Base-by-base conservation (phyloP, 257 asterid species). In the Petunia axillaris region DNA sequence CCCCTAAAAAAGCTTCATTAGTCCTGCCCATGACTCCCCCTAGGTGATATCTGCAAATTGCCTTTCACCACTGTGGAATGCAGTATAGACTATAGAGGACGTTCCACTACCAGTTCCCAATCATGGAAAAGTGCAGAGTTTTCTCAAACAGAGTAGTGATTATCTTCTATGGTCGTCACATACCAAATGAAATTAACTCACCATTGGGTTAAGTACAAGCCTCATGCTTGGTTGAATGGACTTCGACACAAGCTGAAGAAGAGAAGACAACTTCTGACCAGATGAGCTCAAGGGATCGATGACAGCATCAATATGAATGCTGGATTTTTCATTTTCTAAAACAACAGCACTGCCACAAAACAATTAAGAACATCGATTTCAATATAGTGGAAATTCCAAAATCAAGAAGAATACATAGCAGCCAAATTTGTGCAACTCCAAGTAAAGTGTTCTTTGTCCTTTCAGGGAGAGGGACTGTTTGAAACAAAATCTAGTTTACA, bases 271-370 rank as follows among this genome's bases (percentile, higher is more conserved):
- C 89, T 92, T 96, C 90, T 96, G 99, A 82, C 98, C 99, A 83
- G 98, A 89, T 75, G 98, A 82, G 85, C 99, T 96, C 92, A 96
- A 85, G 84, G 99, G 99, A 90, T 96, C 99, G 81, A 96, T 82
- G 60, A 96, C 97, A 35, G 98, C 99, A 92, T 96, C 99, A 80
- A 96, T 91, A 81, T 94, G 99, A 81, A 96, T 91, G 91, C 93
- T 88, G 76, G 99, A 88, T 81, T 82, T 80, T 83, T 92, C 94
- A 81, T 94, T 92, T 81, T 87, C 83, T 79, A 94, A 79, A 81
- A 89, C 81, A 82, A 96, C 98, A 87, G 99, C 97, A 89, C 99
- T 96, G 91, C 78, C n/a, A 59, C 53, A 88, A 74, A 71, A 82
- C 82, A 84, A 58, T 59, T 70, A 66, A 82, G 74, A 77, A 83